Conservation (phyloP, 176 grass and related monocot genomes). For the Stipa capillata region DNA sequence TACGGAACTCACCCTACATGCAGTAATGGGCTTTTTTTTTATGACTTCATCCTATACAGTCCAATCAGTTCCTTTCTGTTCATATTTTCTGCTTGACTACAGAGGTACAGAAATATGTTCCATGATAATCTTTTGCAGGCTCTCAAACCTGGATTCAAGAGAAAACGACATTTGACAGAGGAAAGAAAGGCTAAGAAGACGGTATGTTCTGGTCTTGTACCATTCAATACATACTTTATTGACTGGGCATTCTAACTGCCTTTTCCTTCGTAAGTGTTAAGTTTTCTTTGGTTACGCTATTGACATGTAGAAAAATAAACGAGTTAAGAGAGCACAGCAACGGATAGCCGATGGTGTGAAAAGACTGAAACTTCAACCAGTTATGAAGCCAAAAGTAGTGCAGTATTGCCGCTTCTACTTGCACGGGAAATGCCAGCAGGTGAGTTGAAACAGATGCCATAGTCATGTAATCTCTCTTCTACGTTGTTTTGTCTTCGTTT, state of each 20-base stretch:
- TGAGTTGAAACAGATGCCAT: conserved; percentile 7
- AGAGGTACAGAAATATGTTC: background rate
- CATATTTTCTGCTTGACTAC: conserved; percentile 5
- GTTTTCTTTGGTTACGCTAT: conserved; percentile 29
- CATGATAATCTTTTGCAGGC: conserved; percentile 36
- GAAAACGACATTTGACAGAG: conserved; percentile 48
- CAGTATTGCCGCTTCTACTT: conserved; percentile 68
- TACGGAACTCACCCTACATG: background rate
- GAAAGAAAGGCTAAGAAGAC: conserved; percentile 79
- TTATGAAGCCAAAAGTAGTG: conserved; percentile 67
- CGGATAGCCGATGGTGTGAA: conserved; percentile 66
- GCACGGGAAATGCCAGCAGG: conserved; percentile 76
- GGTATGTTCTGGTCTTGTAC: conserved; percentile 23
- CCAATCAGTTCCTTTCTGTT: background rate
- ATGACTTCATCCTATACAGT: no score
- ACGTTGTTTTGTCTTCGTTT: conserved; percentile 1
- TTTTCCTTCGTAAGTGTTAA: no score
- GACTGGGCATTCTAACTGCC: background rate
- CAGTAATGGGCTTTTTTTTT: no score
- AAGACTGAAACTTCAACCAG: conserved; percentile 57
- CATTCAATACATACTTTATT: conserved; percentile 5
- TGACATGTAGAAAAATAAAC: conserved; percentile 67
- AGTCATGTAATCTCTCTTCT: background rate
- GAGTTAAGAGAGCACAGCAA: conserved; percentile 68
- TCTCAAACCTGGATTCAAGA: conserved; percentile 45